Evolutionary conservation across 75 land plant species (phyloP).

Genomic region (Sequoia sempervirens): DNA sequence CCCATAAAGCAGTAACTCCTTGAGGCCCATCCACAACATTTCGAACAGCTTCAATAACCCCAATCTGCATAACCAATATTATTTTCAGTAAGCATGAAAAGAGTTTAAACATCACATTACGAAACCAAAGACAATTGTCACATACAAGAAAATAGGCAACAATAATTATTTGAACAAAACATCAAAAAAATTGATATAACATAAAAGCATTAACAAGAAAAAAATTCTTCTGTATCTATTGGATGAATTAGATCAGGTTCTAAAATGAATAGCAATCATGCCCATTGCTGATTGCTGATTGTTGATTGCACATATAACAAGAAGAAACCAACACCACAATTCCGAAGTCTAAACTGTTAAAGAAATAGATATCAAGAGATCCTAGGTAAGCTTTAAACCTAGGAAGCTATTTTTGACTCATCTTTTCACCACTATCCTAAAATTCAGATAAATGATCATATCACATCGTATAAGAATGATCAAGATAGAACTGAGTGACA

Average conservation of each 20-base stretch:
- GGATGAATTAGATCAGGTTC: background rate
- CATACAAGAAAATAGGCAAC: background rate
- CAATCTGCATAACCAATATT: constrained; percentile 39
- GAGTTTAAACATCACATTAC: background rate
- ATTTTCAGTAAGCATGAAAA: constrained; percentile 1
- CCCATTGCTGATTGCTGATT: background rate
- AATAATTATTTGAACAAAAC: background rate
- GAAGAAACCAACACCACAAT: background rate
- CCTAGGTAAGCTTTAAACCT: background rate
- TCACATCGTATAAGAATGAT: background rate
- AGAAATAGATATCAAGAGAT: background rate
- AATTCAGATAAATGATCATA: background rate
- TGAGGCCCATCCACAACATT: constrained; percentile 46
- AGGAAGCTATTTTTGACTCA: background rate
- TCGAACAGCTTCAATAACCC: constrained; percentile 90
- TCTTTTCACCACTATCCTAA: background rate
- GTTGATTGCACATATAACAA: background rate
- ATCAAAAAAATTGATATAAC: background rate
- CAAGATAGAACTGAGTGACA: background rate
- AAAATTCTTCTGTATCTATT: background rate
- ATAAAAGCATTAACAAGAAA: background rate
- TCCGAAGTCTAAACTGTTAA: background rate
- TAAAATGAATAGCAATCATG: background rate
- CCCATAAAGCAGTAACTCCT: constrained; percentile 89
- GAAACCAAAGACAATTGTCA: background rate